These are phyloP conservation scores for Gossypium schwendimanii DNA, from an alignment of 441 rosid species.

Conservation along the genomic window DNA sequence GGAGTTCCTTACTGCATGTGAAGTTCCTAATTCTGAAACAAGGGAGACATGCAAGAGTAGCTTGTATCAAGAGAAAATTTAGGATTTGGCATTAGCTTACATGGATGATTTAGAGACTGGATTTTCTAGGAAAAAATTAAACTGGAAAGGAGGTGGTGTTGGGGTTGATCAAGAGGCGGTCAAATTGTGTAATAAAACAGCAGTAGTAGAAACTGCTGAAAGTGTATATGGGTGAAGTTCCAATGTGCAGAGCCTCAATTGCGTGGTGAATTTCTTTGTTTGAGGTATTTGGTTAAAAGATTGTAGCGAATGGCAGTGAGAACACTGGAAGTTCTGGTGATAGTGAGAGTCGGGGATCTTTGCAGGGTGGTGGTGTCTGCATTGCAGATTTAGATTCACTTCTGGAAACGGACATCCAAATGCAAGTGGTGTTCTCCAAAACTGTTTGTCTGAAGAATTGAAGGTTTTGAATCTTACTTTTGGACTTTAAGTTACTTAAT, in stretches of 20 bases:
- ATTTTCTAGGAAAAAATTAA: constrained; percentile 21
- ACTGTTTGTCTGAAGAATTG: constrained; percentile 38
- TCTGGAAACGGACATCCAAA: constrained; percentile 31
- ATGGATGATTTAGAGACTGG: constrained; percentile 21
- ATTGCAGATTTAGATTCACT: constrained; percentile 28
- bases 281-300: constrained; percentile 30
- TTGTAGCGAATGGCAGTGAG: constrained; percentile 28
- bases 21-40: constrained; percentile 25
- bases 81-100: constrained; percentile 25
- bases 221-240: constrained; percentile 30
- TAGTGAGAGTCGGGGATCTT: constrained; percentile 43
- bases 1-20: constrained; percentile 25
- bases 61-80: constrained; percentile 19
- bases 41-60: constrained; percentile 17
- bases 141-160: constrained; percentile 23
- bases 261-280: constrained; percentile 47
- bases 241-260: constrained; percentile 35
- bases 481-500: constrained; percentile 7
- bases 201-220: constrained; percentile 28
- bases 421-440: constrained; percentile 25
- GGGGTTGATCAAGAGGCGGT: constrained; percentile 35
- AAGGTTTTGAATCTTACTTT: constrained; percentile 42
- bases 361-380: constrained; percentile 40
- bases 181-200: constrained; percentile 28
- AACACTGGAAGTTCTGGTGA: constrained; percentile 27